phyloP scores from a whole-genome alignment of 2,329 filamentous ascomycete genomes.

The Microdochium paspali region DNA sequence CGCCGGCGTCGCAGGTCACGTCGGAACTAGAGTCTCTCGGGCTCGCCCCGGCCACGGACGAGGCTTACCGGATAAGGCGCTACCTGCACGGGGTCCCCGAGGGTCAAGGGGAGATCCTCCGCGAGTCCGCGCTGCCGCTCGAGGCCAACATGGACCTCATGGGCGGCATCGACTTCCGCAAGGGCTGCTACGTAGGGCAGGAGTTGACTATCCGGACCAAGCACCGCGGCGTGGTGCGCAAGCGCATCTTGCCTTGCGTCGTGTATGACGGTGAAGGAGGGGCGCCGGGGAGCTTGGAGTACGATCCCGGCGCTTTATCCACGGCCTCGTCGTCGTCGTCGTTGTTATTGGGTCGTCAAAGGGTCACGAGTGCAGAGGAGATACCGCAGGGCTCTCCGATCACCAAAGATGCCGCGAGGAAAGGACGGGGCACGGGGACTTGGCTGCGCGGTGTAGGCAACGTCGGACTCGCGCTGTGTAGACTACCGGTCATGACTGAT shows the following conservation, averaged over 20 bases:
- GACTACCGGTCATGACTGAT: slow-evolving; percentile 85
- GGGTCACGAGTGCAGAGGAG: slow-evolving; percentile 17
- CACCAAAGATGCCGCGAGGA: slow-evolving; percentile 23
- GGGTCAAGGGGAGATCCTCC: slow-evolving; percentile 68
- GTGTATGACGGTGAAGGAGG: slow-evolving; percentile 47
- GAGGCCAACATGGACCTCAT: slow-evolving; percentile 85
- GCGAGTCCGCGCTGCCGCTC: slow-evolving; percentile 67
- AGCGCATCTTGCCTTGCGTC: slow-evolving; percentile 74
- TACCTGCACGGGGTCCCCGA: slow-evolving; percentile 78
- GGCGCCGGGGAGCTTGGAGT: slow-evolving; percentile 32
- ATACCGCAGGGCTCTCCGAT: slow-evolving; percentile 39
- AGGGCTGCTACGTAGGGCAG: slow-evolving; percentile 95
- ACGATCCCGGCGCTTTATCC: slow-evolving; percentile 25
- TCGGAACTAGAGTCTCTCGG: slow-evolving; percentile 19
- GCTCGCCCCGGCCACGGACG: slow-evolving; percentile 36
- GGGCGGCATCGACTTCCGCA: slow-evolving; percentile 81
- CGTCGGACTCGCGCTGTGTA: slow-evolving; percentile 76
- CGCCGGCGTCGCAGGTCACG: slow-evolving; percentile 18
- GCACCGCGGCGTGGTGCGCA: slow-evolving; percentile 87
- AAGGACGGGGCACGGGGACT: slow-evolving; percentile 68
- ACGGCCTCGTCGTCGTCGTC: slow-evolving; percentile 15
- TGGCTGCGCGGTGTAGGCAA: slow-evolving; percentile 75
- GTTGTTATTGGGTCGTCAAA: slow-evolving; percentile 1
- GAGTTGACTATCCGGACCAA: slow-evolving; percentile 93
- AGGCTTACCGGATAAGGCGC: slow-evolving; percentile 64